A percentile compares a stretch with the other conserved stretches of the same genome.
These are phyloP conservation scores for Lithospermum erythrorhizon DNA, from an alignment of 257 asterid species.

Conservation along the genomic window DNA sequence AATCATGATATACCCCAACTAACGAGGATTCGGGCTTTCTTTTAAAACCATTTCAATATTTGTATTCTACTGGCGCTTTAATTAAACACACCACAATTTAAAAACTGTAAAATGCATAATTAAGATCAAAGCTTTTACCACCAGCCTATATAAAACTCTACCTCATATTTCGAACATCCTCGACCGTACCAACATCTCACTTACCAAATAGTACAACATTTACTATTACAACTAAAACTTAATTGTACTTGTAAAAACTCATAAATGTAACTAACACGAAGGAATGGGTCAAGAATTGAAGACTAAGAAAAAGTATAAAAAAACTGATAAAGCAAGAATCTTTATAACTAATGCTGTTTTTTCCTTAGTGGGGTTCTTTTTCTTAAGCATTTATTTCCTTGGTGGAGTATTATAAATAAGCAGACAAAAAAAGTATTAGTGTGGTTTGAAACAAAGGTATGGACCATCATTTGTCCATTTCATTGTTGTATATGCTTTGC, in stretches of 20 bases:
- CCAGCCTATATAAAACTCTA: no score
- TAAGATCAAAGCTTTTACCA: no score
- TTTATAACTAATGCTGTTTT: conserved; percentile 22
- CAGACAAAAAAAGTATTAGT: background rate
- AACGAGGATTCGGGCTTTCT: no score
- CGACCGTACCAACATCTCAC: conserved; percentile 23
- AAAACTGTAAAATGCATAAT: no score
- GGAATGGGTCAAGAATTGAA: conserved; percentile 8
- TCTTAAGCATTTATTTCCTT: conserved; percentile 8
- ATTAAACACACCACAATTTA: no score
- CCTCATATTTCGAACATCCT: conserved; percentile 8
- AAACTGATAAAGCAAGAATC: conserved; percentile 23
- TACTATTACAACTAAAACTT: no score
- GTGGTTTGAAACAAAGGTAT: conserved; percentile 11
- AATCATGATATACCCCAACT: no score
- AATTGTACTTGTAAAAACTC: background rate
- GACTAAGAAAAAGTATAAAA: conserved; percentile 11
- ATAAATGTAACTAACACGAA: background rate
- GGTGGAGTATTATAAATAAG: background rate
- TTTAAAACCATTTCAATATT: no score
- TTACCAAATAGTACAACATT: background rate
- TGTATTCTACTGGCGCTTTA: no score
- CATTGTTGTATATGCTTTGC: conserved; percentile 2
- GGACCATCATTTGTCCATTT: conserved; percentile 19
- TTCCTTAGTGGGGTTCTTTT: conserved; percentile 18